Conservation (phyloP, 805 yeast species). For the Saturnispora quitensis region DNA sequence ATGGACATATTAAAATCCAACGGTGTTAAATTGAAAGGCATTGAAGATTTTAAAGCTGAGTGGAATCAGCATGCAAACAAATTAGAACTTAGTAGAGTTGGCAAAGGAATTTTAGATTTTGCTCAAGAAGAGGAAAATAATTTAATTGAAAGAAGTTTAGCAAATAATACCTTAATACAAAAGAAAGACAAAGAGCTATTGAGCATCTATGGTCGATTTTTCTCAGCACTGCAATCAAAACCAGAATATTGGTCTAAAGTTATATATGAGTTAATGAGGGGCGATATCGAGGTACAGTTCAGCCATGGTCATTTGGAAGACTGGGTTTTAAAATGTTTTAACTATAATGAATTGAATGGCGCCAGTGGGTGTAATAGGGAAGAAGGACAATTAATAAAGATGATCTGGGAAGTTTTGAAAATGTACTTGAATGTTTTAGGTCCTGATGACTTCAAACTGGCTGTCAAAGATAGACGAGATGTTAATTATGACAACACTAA, state of each 20-base stretch:
- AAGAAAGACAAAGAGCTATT: conserved; percentile 41
- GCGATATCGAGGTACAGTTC: conserved; percentile 11
- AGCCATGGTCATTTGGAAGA: conserved; percentile 26
- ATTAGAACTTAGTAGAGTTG: conserved; percentile 44
- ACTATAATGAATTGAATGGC: conserved; percentile 16
- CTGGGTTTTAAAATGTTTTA: conserved; percentile 28
- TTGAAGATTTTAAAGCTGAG: conserved; percentile 4
- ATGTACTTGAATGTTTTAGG: conserved; percentile 28
- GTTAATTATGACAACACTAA: conserved; percentile 12
- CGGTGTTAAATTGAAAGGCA: conserved; percentile 68
- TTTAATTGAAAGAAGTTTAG: not conserved
- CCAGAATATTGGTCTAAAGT: conserved; percentile 60
- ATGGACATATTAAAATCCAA: conserved; percentile 70
- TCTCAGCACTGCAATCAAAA: conserved; percentile 78
- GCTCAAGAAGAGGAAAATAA: conserved; percentile 20
- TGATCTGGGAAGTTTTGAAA: conserved; percentile 41
- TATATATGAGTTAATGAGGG: conserved; percentile 10
- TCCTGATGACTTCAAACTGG: conserved; percentile 18
- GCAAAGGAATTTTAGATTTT: conserved; percentile 53
- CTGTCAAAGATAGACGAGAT: conserved; percentile 20
- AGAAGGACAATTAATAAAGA: conserved; percentile 54
- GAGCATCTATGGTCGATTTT: conserved; percentile 65
- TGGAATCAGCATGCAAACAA: conserved; percentile 30
- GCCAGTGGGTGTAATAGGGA: conserved; percentile 46
- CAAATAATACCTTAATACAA: conserved; percentile 16